Percentiles rank a stretch among this genome's conserved stretches.
Conservation (phyloP, 2,329 filamentous ascomycete species). For the Calycina herbarum region DNA sequence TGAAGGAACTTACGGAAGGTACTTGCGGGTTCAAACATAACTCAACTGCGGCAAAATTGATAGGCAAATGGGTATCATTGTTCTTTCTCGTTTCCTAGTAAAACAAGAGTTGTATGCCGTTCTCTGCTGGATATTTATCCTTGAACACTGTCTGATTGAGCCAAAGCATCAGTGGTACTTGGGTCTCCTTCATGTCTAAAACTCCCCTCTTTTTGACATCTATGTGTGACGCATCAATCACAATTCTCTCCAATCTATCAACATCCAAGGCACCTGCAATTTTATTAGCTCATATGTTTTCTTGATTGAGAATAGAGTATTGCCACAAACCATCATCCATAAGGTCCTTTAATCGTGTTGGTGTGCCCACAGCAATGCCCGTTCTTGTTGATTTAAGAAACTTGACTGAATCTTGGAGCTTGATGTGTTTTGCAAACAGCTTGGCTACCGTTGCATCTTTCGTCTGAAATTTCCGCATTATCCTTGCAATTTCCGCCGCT, state of each 20-base stretch:
- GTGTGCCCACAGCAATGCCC: slow-evolving; percentile 88
- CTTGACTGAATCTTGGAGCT: slow-evolving; percentile 80
- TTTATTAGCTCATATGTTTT: slow-evolving; percentile 24
- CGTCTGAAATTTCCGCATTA: slow-evolving; percentile 69
- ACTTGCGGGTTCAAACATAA: background rate
- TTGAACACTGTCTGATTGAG: slow-evolving; percentile 71
- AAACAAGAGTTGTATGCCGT: slow-evolving; percentile 63
- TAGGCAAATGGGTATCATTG: background rate
- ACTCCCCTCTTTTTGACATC: slow-evolving; percentile 93
- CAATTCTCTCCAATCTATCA: slow-evolving; percentile 71
- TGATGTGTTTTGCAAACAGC: slow-evolving; percentile 98
- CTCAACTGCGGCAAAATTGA: background rate
- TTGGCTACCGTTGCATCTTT: slow-evolving; percentile 82
- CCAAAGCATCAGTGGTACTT: slow-evolving; percentile 75
- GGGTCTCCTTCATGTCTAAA: slow-evolving; percentile 92
- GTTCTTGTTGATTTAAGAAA: slow-evolving; percentile 71
- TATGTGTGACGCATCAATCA: slow-evolving; percentile 89
- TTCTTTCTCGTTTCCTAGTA: slow-evolving; percentile 46
- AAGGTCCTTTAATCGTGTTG: slow-evolving; percentile 76
- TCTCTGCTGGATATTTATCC: slow-evolving; percentile 60
- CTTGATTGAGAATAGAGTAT: background rate
- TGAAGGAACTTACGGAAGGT: background rate
- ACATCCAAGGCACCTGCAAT: slow-evolving; percentile 65
- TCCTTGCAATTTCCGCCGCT: slow-evolving; percentile 81
- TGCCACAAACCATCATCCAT: slow-evolving; percentile 70